Evolutionary conservation across 129 eudicot genomes (phyloP).

Genomic region (Rutidosis leptorrhynchoides): DNA sequence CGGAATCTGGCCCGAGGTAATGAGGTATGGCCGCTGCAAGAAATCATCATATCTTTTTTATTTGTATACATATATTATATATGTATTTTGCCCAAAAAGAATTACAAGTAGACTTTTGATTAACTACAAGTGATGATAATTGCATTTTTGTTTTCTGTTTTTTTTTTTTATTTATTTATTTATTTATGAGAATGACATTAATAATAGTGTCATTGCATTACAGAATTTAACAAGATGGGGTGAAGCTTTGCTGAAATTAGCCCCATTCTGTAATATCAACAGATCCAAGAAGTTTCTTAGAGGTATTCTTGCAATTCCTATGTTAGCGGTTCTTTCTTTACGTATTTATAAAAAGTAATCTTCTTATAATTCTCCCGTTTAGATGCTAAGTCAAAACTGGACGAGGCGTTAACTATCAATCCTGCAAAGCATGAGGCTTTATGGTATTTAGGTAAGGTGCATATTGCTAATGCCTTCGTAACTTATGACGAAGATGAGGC

Average conservation of each 20-base stretch:
- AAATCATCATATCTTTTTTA: no score
- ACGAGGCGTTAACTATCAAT: conserved; percentile 50
- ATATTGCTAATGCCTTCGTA: conserved; percentile 50
- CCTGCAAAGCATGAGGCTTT: conserved; percentile 57
- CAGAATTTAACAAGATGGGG: conserved; percentile 47
- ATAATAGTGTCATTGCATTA: conserved; percentile 8
- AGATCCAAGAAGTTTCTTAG: conserved; percentile 37
- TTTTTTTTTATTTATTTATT: no score
- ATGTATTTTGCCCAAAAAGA: no score
- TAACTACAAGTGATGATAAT: not conserved
- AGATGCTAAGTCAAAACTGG: conserved; percentile 50
- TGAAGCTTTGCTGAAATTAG: conserved; percentile 34
- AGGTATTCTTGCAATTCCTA: conserved; percentile 29
- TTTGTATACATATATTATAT: no score
- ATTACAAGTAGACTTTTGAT: not conserved
- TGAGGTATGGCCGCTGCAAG: not conserved
- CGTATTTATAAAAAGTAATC: not conserved
- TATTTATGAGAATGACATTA: conserved; percentile 11
- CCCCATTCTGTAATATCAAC: conserved; percentile 33
- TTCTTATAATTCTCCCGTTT: not conserved
- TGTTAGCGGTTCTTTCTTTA: not conserved
- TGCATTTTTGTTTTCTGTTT: not conserved
- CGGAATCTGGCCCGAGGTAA: no score
- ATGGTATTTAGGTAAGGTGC: conserved; percentile 61
- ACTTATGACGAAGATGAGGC: conserved; percentile 47